Evolutionary conservation across 2,329 filamentous ascomycete species (phyloP).

Genomic region (Metarhizium guizhouense): DNA sequence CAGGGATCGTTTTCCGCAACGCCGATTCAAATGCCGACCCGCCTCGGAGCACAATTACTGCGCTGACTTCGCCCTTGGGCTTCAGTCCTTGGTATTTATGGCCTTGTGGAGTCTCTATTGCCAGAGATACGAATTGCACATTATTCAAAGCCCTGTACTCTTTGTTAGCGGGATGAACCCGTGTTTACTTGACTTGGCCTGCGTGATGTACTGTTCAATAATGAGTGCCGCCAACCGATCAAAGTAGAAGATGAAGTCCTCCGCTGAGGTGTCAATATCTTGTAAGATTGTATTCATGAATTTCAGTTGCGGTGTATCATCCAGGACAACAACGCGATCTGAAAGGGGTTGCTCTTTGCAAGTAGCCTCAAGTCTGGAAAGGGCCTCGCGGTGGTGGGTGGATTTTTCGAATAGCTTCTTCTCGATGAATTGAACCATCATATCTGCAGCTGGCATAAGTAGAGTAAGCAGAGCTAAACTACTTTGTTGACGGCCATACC

Average conservation of each 20-base stretch:
- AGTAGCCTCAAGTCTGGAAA: conserved; percentile 66
- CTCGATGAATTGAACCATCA: conserved; percentile 91
- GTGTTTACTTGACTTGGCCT: neutral
- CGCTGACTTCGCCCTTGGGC: conserved; percentile 66
- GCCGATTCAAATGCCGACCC: conserved; percentile 84
- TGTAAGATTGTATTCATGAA: conserved; percentile 90
- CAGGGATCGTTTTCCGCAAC: conserved; percentile 81
- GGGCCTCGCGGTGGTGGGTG: conserved; percentile 66
- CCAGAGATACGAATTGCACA: conserved; percentile 55
- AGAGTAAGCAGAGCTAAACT: neutral
- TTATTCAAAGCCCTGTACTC: conserved; percentile 61
- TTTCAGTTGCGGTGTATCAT: conserved; percentile 68
- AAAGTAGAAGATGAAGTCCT: conserved; percentile 97
- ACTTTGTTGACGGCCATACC: conserved; percentile 32
- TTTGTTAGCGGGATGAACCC: conserved; percentile 6
- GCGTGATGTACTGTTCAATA: conserved; percentile 58
- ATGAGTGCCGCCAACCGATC: conserved; percentile 79
- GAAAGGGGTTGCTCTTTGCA: conserved; percentile 66
- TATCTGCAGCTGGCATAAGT: conserved; percentile 40
- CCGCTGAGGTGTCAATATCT: conserved; percentile 65
- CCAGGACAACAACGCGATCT: conserved; percentile 62
- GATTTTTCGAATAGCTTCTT: conserved; percentile 84
- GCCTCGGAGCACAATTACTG: conserved; percentile 80
- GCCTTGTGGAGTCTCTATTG: conserved; percentile 63
- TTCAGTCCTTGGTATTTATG: conserved; percentile 62